phyloP scores from a whole-genome alignment of 306 rosid genomes.

The Prunus mira region DNA sequence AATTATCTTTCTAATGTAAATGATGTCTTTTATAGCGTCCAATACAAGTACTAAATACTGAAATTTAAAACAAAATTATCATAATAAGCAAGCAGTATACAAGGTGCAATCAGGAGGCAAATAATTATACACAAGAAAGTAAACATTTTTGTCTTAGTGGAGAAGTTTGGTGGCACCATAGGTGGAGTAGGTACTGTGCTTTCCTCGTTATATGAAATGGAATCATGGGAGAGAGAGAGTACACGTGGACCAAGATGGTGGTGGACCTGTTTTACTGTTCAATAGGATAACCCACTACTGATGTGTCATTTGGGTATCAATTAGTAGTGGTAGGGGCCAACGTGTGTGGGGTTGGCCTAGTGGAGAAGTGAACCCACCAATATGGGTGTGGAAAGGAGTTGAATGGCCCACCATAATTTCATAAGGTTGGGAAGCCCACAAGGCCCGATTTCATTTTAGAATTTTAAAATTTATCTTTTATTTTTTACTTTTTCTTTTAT shows the following conservation, averaged over 20 bases:
- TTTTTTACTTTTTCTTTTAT: too few relatives aligned
- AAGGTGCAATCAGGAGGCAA: not conserved
- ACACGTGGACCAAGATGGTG: not conserved
- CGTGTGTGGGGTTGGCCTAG: not conserved
- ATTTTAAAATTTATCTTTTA: too few relatives aligned
- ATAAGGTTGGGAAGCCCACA: not conserved
- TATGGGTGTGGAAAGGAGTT: not conserved
- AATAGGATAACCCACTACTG: conserved; percentile 5
- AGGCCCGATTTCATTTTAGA: not conserved
- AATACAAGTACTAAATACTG: too few relatives aligned
- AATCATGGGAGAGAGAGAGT: not conserved
- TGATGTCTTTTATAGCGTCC: too few relatives aligned
- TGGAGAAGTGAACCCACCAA: not conserved
- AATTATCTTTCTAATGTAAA: too few relatives aligned
- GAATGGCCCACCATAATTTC: not conserved
- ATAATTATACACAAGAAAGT: not conserved
- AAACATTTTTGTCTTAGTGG: not conserved
- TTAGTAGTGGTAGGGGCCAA: not conserved
- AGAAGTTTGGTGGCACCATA: not conserved
- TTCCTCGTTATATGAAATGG: not conserved
- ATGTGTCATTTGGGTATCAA: not conserved
- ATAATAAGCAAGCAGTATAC: too few relatives aligned
- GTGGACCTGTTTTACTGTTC: not conserved
- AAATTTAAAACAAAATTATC: too few relatives aligned
- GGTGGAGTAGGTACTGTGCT: conserved; percentile 1